A percentile compares a stretch with the other conserved stretches of the same genome.
phyloP scores from a whole-genome alignment of 2,329 filamentous ascomycete genomes.

The Cladobotryum mycophilum region DNA sequence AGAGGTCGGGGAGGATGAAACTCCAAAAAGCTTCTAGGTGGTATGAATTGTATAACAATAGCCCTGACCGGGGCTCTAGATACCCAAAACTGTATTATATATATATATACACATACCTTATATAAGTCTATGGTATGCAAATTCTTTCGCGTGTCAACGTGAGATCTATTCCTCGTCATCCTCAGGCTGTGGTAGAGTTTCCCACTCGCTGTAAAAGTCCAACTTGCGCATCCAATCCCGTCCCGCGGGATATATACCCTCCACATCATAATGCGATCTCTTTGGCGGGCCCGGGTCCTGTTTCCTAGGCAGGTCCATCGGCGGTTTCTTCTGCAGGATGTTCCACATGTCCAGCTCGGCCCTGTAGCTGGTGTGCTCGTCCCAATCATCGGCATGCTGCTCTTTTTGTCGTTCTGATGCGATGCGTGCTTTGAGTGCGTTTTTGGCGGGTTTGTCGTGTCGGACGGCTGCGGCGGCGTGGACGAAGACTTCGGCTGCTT shows the following conservation, averaged over 20 bases:
- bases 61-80: slow-evolving; percentile 3
- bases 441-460: slow-evolving; percentile 28
- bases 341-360: slow-evolving; percentile 43
- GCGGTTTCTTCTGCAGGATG: slow-evolving; percentile 34
- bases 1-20: slow-evolving; percentile 21
- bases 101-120: not conserved
- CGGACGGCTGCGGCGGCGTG: slow-evolving; percentile 37
- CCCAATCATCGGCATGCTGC: slow-evolving; percentile 36
- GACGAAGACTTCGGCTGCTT: slow-evolving; percentile 37
- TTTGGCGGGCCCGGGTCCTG: slow-evolving; percentile 23
- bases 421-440: slow-evolving; percentile 33
- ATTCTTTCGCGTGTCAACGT: not conserved
- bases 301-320: slow-evolving; percentile 26
- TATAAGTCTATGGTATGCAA: not conserved
- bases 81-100: slow-evolving; percentile 2
- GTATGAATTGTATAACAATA: not conserved
- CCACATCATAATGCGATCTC: slow-evolving; percentile 26
- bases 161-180: not conserved
- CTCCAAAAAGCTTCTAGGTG: not conserved
- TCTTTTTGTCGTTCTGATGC: slow-evolving; percentile 37
- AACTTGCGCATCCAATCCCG: slow-evolving; percentile 34
- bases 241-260: slow-evolving; percentile 30
- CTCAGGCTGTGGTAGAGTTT: slow-evolving; percentile 18
- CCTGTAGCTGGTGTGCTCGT: slow-evolving; percentile 32
- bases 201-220: slow-evolving; percentile 38